These are phyloP conservation scores for Chlamydomonas reinhardtii DNA, from an alignment of 163 green algal genomes.

Conservation along the genomic window DNA sequence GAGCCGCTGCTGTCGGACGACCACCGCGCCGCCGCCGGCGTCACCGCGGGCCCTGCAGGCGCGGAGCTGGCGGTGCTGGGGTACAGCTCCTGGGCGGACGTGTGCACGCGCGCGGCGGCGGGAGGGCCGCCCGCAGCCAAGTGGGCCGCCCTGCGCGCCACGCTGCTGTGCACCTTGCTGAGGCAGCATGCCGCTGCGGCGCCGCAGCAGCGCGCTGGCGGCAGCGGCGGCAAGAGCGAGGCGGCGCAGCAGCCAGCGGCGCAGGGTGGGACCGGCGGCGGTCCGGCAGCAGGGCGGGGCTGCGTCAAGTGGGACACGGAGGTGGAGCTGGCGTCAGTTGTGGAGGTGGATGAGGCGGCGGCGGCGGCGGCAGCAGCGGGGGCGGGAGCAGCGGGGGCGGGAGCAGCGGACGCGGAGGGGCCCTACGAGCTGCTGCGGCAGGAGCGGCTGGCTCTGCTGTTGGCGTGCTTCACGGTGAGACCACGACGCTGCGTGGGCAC, in stretches of 20 bases:
- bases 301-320: not conserved
- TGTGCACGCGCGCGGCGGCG: not conserved
- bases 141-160: not conserved
- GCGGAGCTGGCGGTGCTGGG: not conserved
- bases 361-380: not conserved
- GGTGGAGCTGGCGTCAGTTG: not conserved
- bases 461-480: not conserved
- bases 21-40: not conserved
- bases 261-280: not conserved
- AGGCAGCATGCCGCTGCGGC: not conserved
- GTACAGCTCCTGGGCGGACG: constrained; percentile 17
- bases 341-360: not conserved
- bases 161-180: constrained; percentile 4
- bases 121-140: not conserved
- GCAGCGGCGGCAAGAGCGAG: not conserved
- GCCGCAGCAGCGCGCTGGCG: not conserved
- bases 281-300: not conserved
- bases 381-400: not conserved
- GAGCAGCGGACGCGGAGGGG: not conserved
- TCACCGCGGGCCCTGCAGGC: constrained; percentile 15
- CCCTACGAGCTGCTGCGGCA: constrained; percentile 3
- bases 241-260: not conserved
- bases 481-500: not conserved
- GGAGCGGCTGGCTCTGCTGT: constrained; percentile 2
- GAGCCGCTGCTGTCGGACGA: constrained; percentile 22